phyloP scores from a whole-genome alignment of 169 alveolate genomes.

The Cryptosporidium tyzzeri region DNA sequence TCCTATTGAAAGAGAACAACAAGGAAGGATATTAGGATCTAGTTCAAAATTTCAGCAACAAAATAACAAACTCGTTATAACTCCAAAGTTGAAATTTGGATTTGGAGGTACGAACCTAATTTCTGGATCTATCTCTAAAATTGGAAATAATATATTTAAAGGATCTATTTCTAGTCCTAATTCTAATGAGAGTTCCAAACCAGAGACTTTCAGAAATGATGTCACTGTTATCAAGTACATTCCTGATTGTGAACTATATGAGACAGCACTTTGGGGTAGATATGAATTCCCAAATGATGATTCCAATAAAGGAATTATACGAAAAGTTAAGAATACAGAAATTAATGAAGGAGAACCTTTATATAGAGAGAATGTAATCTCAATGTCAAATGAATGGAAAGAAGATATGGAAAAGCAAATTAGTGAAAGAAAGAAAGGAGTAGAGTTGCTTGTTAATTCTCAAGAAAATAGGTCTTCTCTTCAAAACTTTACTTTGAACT shows the following conservation, averaged over 20 bases:
- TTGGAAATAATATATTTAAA: not conserved
- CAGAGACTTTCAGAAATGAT: not conserved
- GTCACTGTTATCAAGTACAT: slow-evolving; percentile 16
- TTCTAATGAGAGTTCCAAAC: not conserved
- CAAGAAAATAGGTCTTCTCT: not conserved
- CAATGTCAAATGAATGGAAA: slow-evolving; percentile 39
- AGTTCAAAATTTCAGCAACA: not conserved
- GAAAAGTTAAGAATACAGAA: slow-evolving; percentile 17
- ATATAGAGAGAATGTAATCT: slow-evolving; percentile 9
- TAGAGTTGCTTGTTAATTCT: slow-evolving; percentile 4
- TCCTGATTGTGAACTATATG: slow-evolving; percentile 65
- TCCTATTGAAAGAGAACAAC: slow-evolving; percentile 50
- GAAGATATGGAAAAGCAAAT: slow-evolving; percentile 16
- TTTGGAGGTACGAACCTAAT: not conserved
- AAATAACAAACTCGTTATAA: slow-evolving; percentile 29
- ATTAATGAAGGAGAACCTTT: slow-evolving; percentile 18
- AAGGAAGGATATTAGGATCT: not conserved
- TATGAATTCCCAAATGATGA: slow-evolving; percentile 53
- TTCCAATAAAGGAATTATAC: slow-evolving; percentile 44
- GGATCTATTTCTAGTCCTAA: not conserved
- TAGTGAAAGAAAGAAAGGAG: slow-evolving; percentile 28
- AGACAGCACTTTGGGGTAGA: slow-evolving; percentile 51
- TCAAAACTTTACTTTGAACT: not conserved
- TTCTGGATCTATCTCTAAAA: not conserved
- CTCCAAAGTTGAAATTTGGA: slow-evolving; percentile 11